Conservation (phyloP, 1,139 yeast species). For the Pneumocystis carinii region DNA sequence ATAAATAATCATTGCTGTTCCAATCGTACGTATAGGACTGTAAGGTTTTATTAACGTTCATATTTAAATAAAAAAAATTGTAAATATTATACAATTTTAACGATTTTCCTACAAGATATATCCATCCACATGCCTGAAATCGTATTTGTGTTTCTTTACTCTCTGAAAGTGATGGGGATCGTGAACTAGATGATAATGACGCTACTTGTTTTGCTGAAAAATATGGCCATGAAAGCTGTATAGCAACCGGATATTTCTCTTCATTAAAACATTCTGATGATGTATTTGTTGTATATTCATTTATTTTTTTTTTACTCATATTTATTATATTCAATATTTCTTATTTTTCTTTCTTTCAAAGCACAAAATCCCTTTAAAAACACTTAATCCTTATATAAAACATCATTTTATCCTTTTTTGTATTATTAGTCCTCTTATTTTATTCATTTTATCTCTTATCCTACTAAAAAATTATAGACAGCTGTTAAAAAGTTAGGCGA, state of each 20-base stretch:
- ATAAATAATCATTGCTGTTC: slow-evolving; percentile 54
- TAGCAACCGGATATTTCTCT: slow-evolving; percentile 4
- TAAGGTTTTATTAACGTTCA: slow-evolving; percentile 1
- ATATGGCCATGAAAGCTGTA: slow-evolving; percentile 10
- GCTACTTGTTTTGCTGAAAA: slow-evolving; percentile 3
- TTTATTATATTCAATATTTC: not conserved
- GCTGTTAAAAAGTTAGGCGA: no score
- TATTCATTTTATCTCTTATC: no score
- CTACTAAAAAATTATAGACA: no score
- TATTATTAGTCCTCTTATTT: no score
- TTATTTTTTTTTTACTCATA: not conserved
- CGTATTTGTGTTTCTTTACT: slow-evolving; percentile 6
- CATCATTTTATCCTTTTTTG: no score
- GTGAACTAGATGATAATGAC: not conserved
- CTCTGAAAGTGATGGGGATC: slow-evolving; percentile 5
- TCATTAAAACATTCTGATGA: not conserved
- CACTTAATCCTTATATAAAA: no score
- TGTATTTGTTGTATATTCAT: not conserved
- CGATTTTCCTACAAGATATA: slow-evolving; percentile 4
- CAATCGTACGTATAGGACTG: slow-evolving; percentile 47
- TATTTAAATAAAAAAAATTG: not conserved
- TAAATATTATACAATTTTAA: slow-evolving; percentile 6
- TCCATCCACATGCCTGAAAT: slow-evolving; percentile 9
- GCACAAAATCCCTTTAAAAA: no score
- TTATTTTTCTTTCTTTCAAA: not conserved